Percentiles rank a stretch among this genome's conserved stretches.
These are phyloP conservation scores for Yamadazyma aaseri DNA, from an alignment of 1,139 yeast genomes.

Conservation along the genomic window DNA sequence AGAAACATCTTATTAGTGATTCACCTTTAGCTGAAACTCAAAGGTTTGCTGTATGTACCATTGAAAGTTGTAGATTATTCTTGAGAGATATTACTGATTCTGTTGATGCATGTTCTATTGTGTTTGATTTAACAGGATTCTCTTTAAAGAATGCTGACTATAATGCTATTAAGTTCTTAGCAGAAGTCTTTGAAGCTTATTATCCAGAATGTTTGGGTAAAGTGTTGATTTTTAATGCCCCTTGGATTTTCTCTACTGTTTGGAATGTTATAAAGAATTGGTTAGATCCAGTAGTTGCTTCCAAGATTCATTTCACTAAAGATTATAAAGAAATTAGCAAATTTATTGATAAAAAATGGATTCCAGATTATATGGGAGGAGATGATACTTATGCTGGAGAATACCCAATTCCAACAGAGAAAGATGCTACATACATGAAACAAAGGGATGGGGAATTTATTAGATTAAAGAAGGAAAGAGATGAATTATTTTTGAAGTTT, in stretches of 20 bases:
- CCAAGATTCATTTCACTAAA: constrained; percentile 46
- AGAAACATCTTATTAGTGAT: constrained; percentile 41
- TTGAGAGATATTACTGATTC: constrained; percentile 36
- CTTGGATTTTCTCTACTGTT: constrained; percentile 84
- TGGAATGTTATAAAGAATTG: constrained; percentile 84
- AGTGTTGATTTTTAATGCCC: constrained; percentile 79
- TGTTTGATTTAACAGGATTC: constrained; percentile 54
- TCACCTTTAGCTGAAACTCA: constrained; percentile 38
- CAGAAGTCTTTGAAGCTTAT: constrained; percentile 78
- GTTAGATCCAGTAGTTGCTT: constrained; percentile 65
- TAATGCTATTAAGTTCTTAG: constrained; percentile 74
- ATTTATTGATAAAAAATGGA: constrained; percentile 31
- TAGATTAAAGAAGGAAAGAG: constrained; percentile 31
- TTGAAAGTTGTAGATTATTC: constrained; percentile 42
- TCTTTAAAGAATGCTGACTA: constrained; percentile 82
- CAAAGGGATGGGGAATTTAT: constrained; percentile 27
- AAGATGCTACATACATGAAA: constrained; percentile 26
- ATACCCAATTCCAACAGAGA: constrained; percentile 51
- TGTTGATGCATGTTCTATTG: constrained; percentile 38
- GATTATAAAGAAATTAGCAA: constrained; percentile 32
- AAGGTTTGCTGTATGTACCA: constrained; percentile 36
- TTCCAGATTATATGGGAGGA: constrained; percentile 45
- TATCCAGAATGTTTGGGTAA: constrained; percentile 84
- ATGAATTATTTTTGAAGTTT: constrained; percentile 27
- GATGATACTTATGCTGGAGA: constrained; percentile 38